phyloP scores from a whole-genome alignment of 805 yeast species.

The Metschnikowia aberdeeniae region DNA sequence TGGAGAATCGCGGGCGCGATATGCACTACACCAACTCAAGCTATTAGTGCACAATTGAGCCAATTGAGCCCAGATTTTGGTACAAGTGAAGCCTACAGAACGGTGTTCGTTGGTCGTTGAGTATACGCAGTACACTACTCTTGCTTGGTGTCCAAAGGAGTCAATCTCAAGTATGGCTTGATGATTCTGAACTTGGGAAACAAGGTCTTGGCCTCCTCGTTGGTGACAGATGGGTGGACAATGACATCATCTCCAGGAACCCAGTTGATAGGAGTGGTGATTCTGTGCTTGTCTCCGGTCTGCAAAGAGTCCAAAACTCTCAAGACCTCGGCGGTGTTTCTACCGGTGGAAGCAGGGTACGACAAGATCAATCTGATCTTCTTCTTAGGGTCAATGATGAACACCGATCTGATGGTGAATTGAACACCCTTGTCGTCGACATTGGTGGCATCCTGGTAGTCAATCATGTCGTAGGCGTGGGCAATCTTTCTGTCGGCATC shows the following conservation, averaged over 20 bases:
- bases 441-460: constrained; percentile 76
- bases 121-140: constrained; percentile 7
- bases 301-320: constrained; percentile 89
- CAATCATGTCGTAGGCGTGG: constrained; percentile 81
- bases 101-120: no score
- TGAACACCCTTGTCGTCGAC: constrained; percentile 64
- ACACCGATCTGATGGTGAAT: constrained; percentile 88
- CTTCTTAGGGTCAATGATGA: constrained; percentile 85
- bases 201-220: constrained; percentile 65
- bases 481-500: constrained; percentile 84
- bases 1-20: no score
- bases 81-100: no score
- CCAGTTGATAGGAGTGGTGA: constrained; percentile 94
- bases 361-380: constrained; percentile 81
- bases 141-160: constrained; percentile 38
- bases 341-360: constrained; percentile 92
- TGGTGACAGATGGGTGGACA: constrained; percentile 80
- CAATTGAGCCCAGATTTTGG: no score
- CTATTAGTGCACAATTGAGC: no score
- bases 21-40: no score
- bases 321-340: constrained; percentile 89
- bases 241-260: constrained; percentile 84
- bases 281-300: constrained; percentile 74
- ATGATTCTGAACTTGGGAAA: constrained; percentile 83
- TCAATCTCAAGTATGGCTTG: constrained; percentile 83